These are phyloP conservation scores for Berkeleyomyces basicola DNA, from an alignment of 2,329 filamentous ascomycete species.

Conservation along the genomic window DNA sequence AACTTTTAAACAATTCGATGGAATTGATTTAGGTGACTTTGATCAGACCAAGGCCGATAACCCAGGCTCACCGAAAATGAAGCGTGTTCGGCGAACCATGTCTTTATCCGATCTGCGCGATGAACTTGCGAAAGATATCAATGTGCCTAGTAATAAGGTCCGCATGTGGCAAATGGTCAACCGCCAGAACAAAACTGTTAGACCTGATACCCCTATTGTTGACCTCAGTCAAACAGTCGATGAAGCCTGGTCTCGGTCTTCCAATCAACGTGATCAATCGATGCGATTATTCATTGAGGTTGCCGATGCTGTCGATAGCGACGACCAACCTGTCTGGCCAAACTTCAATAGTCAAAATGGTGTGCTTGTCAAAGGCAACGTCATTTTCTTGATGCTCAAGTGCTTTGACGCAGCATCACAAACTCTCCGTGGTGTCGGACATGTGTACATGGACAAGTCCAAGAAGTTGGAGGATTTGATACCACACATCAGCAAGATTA, in stretches of 20 bases:
- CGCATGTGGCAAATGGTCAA: constrained; percentile 97
- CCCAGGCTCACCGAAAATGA: constrained; percentile 50
- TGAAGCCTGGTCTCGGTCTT: constrained; percentile 40
- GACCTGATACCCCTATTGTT: constrained; percentile 73
- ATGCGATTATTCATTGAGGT: constrained; percentile 81
- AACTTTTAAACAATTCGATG: constrained; percentile 65
- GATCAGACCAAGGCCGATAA: constrained; percentile 23
- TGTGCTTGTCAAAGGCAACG: constrained; percentile 40
- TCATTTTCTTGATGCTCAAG: constrained; percentile 79
- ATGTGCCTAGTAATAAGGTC: constrained; percentile 49
- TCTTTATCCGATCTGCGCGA: constrained; percentile 59
- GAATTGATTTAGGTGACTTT: constrained; percentile 64
- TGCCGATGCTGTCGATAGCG: constrained; percentile 45
- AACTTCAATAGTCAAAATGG: constrained; percentile 41
- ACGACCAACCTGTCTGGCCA: constrained; percentile 59
- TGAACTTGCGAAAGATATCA: constrained; percentile 53
- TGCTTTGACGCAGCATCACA: constrained; percentile 71
- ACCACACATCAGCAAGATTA: constrained; percentile 58
- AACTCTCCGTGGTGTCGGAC: constrained; percentile 56
- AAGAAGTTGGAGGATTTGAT: constrained; percentile 78
- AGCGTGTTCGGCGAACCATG: constrained; percentile 59
- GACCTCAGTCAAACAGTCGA: constrained; percentile 63
- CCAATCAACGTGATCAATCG: constrained; percentile 47
- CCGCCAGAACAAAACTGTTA: constrained; percentile 88
- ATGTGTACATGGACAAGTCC: constrained; percentile 74